Base-by-base conservation (phyloP, 805 yeast genomes). In the Monosporozyma siamensis region DNA sequence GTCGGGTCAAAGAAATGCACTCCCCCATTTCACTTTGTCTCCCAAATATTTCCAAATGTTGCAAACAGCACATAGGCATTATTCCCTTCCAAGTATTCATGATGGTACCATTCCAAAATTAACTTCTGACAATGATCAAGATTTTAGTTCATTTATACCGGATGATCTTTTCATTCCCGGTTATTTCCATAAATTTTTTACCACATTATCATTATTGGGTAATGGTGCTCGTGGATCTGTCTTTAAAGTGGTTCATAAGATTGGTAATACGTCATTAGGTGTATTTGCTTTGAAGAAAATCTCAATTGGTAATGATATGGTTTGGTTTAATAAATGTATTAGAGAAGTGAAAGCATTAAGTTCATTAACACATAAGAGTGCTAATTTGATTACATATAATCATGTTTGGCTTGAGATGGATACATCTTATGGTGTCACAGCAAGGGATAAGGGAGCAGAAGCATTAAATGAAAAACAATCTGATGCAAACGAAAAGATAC, bases 321-420 rank as follows among this genome's bases (percentile, higher is more conserved):
- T 66, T n/a, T 78, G 83, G 70, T 69, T 88, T 26, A 72, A 75
- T 37, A 77, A 77, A 47, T 88, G 84, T 4, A 65, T 88, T 39
- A 72, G 77, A 44, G 96, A 88, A 56, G 96, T 88, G 3, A 72
- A 81, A 48, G 74, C 89, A 40, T 62, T 88, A 29, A 81, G 64
- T 39, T 70, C 60, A 25, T 48, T 65, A 43, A 75, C 65, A 40
- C 72, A 57, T 71, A 71, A 62, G 30, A 66, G 67, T 48, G 67
- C 74, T 36, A 82, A 87, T 58, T 69, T 88, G 50, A 85, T 88
- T 22, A 75, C 82, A 17, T 88, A 88, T 56, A 87, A 88, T 55
- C 96, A 88, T 61, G 95, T 87, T 21, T 88, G 96, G 96, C 60
- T 88, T 25, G 96, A 88, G 55, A 68, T 80, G 53, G 59, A 69